A percentile compares a stretch with the other conserved stretches of the same genome.
Conservation (phyloP, 108 stramenopile species). For the Cylindrotheca fusiformis region DNA sequence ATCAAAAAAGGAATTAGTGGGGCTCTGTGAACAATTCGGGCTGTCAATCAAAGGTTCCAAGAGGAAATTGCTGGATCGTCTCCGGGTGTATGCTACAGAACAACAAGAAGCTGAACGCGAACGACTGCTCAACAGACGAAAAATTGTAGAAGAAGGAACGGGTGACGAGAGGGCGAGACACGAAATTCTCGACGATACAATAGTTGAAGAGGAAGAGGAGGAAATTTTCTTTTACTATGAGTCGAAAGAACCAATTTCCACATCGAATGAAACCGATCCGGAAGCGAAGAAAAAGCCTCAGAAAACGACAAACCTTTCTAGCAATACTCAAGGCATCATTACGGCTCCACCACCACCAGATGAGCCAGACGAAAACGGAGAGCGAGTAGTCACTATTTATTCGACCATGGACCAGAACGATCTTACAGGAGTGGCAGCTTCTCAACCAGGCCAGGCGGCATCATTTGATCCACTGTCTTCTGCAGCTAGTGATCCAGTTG, state of each 20-base stretch:
- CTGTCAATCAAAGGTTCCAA: slow-evolving; percentile 60
- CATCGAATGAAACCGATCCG: slow-evolving; percentile 17
- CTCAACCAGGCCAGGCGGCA: slow-evolving; percentile 35
- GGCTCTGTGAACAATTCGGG: slow-evolving; percentile 59
- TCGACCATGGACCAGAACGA: slow-evolving; percentile 82
- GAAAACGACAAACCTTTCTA: slow-evolving; percentile 5
- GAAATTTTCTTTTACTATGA: slow-evolving; percentile 41
- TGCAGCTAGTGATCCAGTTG: slow-evolving; percentile 8
- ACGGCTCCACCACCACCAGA: slow-evolving; percentile 58
- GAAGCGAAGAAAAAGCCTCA: slow-evolving; percentile 20
- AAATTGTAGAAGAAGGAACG: slow-evolving; percentile 55
- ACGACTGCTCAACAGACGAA: slow-evolving; percentile 34
- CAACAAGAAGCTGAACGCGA: slow-evolving; percentile 51
- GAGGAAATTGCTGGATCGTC: slow-evolving; percentile 46
- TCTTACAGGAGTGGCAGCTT: slow-evolving; percentile 60
- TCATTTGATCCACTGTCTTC: slow-evolving; percentile 14
- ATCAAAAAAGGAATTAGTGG: slow-evolving; percentile 45
- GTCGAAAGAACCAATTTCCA: slow-evolving; percentile 8
- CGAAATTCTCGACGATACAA: slow-evolving; percentile 32
- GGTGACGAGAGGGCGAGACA: slow-evolving; percentile 44
- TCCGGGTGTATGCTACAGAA: slow-evolving; percentile 54
- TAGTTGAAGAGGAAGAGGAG: slow-evolving; percentile 41
- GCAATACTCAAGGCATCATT: slow-evolving; percentile 24
- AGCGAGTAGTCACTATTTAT: slow-evolving; percentile 78
- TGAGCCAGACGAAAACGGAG: slow-evolving; percentile 74